Evolutionary conservation across 768 basidiomycete genomes (phyloP).

Genomic region (Trametes gibbosa): DNA sequence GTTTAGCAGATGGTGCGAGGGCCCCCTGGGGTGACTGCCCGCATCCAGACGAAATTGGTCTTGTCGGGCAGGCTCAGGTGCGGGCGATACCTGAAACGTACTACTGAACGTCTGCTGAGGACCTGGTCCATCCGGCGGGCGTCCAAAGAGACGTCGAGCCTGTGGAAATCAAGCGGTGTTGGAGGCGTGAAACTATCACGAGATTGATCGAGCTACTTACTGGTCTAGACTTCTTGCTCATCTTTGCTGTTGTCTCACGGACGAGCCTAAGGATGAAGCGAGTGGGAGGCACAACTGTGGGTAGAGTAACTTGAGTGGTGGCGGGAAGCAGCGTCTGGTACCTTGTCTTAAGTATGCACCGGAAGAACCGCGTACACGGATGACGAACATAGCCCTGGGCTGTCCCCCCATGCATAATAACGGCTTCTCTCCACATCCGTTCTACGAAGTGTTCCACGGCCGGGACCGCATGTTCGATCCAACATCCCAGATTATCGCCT

Average conservation of each 20-base stretch:
- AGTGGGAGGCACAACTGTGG: background rate
- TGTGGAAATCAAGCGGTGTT: background rate
- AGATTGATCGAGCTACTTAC: background rate
- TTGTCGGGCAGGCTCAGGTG: conserved; percentile 1
- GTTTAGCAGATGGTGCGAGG: background rate
- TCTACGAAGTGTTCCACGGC: background rate
- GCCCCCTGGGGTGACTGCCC: background rate
- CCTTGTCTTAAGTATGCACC: conserved; percentile 1
- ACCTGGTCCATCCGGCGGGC: conserved; percentile 6
- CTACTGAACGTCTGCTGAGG: conserved; percentile 11
- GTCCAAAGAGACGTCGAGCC: conserved; percentile 15
- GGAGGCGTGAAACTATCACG: background rate
- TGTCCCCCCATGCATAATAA: background rate
- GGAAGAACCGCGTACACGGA: conserved; percentile 1
- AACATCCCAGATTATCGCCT: conserved; percentile 8
- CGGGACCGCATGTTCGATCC: background rate
- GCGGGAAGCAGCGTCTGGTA: background rate
- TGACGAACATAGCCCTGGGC: conserved; percentile 10
- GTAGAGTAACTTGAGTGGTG: background rate
- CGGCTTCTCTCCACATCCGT: conserved; percentile 4
- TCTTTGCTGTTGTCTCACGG: background rate
- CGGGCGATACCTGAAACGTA: conserved; percentile 1
- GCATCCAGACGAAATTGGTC: background rate
- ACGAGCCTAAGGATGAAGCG: background rate
- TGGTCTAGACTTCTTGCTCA: conserved; percentile 10